These are phyloP conservation scores for Geosmithia flava DNA, from an alignment of 2,329 filamentous ascomycete species.

Conservation along the genomic window DNA sequence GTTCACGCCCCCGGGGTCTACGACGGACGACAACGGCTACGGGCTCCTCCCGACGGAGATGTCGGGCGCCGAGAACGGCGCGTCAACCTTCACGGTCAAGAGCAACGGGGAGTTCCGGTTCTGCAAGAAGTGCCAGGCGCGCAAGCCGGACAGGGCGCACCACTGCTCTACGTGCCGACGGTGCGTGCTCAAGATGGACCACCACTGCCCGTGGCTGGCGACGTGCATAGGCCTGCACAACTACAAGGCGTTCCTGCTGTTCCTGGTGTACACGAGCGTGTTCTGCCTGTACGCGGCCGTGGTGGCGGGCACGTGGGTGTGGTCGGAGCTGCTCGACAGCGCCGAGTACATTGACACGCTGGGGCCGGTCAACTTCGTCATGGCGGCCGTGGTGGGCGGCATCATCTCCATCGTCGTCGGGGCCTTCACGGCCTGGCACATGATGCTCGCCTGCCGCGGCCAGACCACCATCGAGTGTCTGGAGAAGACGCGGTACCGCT, in stretches of 20 bases:
- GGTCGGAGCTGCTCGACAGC: constrained; percentile 64
- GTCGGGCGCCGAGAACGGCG: constrained; percentile 45
- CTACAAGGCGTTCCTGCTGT: constrained; percentile 91
- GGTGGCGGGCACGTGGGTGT: constrained; percentile 73
- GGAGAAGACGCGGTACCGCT: constrained; percentile 90
- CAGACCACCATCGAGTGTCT: constrained; percentile 94
- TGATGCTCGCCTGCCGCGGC: constrained; percentile 64
- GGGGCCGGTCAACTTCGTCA: constrained; percentile 81
- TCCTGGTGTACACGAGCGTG: constrained; percentile 76
- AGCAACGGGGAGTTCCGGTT: constrained; percentile 76
- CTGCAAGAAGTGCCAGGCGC: constrained; percentile 94
- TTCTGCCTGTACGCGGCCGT: constrained; percentile 76
- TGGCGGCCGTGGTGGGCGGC: constrained; percentile 74
- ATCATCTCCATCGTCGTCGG: constrained; percentile 85
- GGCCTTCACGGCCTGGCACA: constrained; percentile 86
- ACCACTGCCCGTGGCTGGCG: constrained; percentile 96
- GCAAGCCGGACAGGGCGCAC: constrained; percentile 91
- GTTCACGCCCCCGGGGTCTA: constrained; percentile 77
- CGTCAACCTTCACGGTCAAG: constrained; percentile 82
- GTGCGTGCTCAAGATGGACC: constrained; percentile 98
- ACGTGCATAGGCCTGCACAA: constrained; percentile 90
- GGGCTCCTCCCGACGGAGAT: constrained; percentile 59
- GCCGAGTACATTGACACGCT: constrained; percentile 61
- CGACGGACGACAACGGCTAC: constrained; percentile 56
- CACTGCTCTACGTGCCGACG: constrained; percentile 92